Evolutionary conservation across 2,329 filamentous ascomycete species (phyloP).

Genomic region (Epicoccum nigrum): DNA sequence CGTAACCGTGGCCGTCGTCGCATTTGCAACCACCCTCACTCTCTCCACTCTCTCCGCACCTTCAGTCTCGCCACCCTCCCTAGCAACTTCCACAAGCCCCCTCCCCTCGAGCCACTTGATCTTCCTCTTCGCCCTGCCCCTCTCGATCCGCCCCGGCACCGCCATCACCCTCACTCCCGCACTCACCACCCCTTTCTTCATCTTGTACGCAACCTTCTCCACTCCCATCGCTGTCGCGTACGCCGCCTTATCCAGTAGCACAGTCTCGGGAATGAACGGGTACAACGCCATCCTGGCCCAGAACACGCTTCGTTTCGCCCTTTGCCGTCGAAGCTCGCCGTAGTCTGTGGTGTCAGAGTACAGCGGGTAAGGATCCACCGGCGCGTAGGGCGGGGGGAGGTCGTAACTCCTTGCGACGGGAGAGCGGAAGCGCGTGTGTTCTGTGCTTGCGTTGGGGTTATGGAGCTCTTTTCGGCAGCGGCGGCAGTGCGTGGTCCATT

Average conservation of each 20-base stretch:
- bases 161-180: not conserved
- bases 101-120: not conserved
- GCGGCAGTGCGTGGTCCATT: not conserved
- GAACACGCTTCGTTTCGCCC: no score
- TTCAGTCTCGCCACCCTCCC: no score
- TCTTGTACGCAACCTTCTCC: not conserved
- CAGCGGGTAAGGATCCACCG: not conserved
- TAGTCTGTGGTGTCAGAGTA: not conserved
- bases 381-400: slow-evolving; percentile 3
- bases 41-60: no score
- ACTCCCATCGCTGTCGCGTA: not conserved
- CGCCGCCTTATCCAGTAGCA: not conserved
- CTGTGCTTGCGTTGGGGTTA: not conserved
- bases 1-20: no score
- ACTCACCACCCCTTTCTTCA: not conserved
- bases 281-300: not conserved
- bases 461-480: not conserved
- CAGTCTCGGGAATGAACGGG: slow-evolving; percentile 1
- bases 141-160: not conserved
- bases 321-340: not conserved
- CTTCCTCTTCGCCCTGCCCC: not conserved
- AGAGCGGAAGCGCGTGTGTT: slow-evolving; percentile 2
- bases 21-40: no score
- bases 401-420: not conserved
- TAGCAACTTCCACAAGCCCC: no score